Conservation (phyloP, 257 asterid species). For the Solanum etuberosum region DNA sequence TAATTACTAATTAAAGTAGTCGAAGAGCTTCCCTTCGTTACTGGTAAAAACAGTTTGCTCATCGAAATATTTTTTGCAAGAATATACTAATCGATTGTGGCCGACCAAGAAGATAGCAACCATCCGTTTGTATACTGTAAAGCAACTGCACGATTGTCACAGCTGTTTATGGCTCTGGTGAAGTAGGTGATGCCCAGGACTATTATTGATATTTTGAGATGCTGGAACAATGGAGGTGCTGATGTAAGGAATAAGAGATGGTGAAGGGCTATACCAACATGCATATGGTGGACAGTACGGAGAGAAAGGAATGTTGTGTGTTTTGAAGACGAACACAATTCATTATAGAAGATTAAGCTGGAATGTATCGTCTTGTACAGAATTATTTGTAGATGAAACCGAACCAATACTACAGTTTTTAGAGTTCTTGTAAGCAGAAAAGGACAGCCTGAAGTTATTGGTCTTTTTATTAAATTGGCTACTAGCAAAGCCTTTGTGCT, state of each 20-base stretch:
- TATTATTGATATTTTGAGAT: neutral
- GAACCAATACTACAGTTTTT: neutral
- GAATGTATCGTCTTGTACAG: neutral
- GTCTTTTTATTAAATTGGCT: neutral
- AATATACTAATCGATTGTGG: neutral
- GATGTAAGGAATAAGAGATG: neutral
- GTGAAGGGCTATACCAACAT: neutral
- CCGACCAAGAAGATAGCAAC: neutral
- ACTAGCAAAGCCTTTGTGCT: neutral
- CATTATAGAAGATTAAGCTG: neutral
- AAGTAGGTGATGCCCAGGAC: neutral
- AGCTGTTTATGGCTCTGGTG: neutral
- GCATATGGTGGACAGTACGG: neutral
- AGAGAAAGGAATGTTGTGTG: neutral
- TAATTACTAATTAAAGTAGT: neutral
- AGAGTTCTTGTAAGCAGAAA: neutral
- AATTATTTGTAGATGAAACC: neutral
- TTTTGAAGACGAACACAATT: neutral
- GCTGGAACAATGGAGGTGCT: neutral
- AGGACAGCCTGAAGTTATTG: neutral
- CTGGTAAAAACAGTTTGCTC: neutral
- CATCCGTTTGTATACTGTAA: neutral
- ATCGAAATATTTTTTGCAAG: neutral
- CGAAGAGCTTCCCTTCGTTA: neutral
- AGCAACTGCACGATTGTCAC: neutral